Evolutionary conservation across 306 rosid genomes (phyloP).

Genomic region (Calophaca sinica): DNA sequence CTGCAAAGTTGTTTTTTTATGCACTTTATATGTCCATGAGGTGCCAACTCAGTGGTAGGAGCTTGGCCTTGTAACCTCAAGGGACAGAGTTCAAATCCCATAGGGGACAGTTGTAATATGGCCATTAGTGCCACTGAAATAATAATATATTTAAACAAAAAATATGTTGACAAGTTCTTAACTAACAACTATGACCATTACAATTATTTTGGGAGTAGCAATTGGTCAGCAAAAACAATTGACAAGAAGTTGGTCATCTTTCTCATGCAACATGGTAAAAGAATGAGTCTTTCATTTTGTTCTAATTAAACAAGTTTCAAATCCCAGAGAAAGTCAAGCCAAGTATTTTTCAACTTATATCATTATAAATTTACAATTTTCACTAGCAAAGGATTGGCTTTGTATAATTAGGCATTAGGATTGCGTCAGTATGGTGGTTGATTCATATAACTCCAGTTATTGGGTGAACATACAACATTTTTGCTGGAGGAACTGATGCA

Average conservation of each 20-base stretch:
- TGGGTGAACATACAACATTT: background rate
- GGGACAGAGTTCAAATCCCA: too few relatives aligned
- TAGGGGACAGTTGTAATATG: too few relatives aligned
- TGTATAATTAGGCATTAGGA: conserved; percentile 9
- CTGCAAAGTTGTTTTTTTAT: background rate
- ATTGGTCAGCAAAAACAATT: conserved; percentile 27
- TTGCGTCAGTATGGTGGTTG: conserved; percentile 29
- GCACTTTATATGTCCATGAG: background rate
- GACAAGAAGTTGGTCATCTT: conserved; percentile 24
- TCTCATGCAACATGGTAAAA: background rate
- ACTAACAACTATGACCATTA: background rate
- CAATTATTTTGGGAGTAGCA: background rate
- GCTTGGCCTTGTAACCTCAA: too few relatives aligned
- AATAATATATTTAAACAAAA: too few relatives aligned
- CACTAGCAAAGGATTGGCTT: conserved; percentile 19
- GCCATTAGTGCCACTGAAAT: too few relatives aligned
- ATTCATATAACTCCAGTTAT: conserved; percentile 35
- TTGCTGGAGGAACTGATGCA: conserved; percentile 16
- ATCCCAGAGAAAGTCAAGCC: conserved; percentile 2
- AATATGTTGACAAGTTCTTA: background rate
- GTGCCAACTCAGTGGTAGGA: too few relatives aligned
- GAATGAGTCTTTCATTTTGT: conserved; percentile 17
- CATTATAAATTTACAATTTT: conserved; percentile 20
- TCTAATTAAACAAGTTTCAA: background rate
- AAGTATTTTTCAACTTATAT: background rate